Evolutionary conservation across 169 alveolate genomes (phyloP).

Genomic region (Plasmodium ovale): DNA sequence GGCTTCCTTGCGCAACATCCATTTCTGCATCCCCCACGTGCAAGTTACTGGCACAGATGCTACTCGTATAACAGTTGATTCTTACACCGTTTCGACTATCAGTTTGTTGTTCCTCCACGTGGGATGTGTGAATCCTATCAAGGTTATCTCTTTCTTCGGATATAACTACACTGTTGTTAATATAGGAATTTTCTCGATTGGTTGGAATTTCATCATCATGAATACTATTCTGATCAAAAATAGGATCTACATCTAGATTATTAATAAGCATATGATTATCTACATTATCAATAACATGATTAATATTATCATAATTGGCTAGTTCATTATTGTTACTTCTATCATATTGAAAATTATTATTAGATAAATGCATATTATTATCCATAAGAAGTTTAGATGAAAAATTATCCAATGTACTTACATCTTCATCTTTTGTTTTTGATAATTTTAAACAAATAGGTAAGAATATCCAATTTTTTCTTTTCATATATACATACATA

Average conservation of each 20-base stretch:
- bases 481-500: slow-evolving; percentile 76
- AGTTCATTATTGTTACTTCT: slow-evolving; percentile 5
- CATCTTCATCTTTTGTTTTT: slow-evolving; percentile 73
- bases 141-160: background rate
- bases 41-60: too few species aligned
- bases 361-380: slow-evolving; percentile 39
- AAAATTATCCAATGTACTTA: slow-evolving; percentile 54
- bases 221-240: background rate
- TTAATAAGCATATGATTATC: background rate
- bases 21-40: too few species aligned
- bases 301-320: background rate
- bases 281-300: background rate
- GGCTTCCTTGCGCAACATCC: too few species aligned
- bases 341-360: slow-evolving; percentile 36
- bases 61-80: too few species aligned
- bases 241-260: background rate
- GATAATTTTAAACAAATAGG: slow-evolving; percentile 58
- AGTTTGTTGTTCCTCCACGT: too few species aligned
- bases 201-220: background rate
- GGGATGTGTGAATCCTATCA: too few species aligned
- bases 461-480: slow-evolving; percentile 62
- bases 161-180: background rate
- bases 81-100: too few species aligned
- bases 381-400: slow-evolving; percentile 44
- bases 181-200: background rate